These are phyloP conservation scores for Fusarium robinianum DNA, from an alignment of 2,329 filamentous ascomycete genomes.

Conservation along the genomic window DNA sequence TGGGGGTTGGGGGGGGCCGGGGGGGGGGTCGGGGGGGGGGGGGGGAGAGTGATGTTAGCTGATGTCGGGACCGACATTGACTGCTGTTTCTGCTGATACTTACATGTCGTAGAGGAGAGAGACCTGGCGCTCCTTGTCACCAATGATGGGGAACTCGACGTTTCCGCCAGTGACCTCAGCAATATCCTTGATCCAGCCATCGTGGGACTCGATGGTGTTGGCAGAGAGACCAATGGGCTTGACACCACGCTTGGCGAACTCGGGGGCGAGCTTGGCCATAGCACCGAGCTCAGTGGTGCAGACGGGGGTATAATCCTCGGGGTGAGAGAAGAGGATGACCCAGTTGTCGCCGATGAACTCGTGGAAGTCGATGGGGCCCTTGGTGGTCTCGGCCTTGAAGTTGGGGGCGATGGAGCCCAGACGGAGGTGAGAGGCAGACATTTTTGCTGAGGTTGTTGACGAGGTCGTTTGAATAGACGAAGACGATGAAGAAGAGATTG, in stretches of 20 bases:
- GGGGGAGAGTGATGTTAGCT: too few species aligned
- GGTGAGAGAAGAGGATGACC: conserved; percentile 84
- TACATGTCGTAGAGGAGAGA: conserved; percentile 79
- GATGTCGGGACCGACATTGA: too few species aligned
- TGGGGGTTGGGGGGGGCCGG: too few species aligned
- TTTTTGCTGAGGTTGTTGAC: too few species aligned
- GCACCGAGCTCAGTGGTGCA: conserved; percentile 96
- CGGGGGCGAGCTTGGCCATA: conserved; percentile 84
- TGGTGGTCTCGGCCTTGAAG: conserved; percentile 81
- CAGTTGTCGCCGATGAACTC: conserved; percentile 79
- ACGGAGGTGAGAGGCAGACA: conserved; percentile 54
- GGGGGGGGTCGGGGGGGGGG: too few species aligned
- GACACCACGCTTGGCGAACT: conserved; percentile 84
- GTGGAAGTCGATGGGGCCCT: conserved; percentile 80
- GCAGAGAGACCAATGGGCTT: conserved; percentile 91
- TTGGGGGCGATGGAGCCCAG: conserved; percentile 73
- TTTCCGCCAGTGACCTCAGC: conserved; percentile 74
- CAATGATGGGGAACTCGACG: conserved; percentile 79
- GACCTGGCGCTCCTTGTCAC: conserved; percentile 77
- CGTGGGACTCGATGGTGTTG: conserved; percentile 83
- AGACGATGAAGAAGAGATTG: neutral
- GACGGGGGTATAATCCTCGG: conserved; percentile 90
- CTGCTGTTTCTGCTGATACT: too few species aligned
- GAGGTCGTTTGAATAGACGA: too few species aligned
- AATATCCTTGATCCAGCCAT: conserved; percentile 89